These are phyloP conservation scores for Fusarium temperatum DNA, from an alignment of 2,329 filamentous ascomycete species.

Conservation along the genomic window DNA sequence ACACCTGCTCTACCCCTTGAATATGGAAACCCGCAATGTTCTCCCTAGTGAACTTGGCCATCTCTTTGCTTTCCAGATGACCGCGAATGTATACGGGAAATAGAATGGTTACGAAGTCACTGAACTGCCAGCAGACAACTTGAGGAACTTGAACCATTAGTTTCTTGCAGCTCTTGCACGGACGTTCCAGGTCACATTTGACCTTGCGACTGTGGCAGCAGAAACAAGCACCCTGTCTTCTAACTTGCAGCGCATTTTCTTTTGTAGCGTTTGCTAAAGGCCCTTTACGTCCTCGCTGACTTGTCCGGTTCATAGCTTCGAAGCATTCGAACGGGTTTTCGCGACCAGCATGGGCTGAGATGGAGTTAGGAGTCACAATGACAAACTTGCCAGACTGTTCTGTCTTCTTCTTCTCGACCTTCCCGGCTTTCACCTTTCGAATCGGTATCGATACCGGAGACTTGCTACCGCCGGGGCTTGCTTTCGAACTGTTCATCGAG, in stretches of 20 bases:
- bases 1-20: conserved; percentile 52
- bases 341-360: conserved; percentile 59
- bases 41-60: conserved; percentile 58
- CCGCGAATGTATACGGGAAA: conserved; percentile 62
- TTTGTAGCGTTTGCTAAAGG: conserved; percentile 64
- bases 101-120: conserved; percentile 61
- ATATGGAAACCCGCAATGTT: conserved; percentile 58
- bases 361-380: conserved; percentile 63
- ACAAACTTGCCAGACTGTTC: conserved; percentile 59
- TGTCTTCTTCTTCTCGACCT: conserved; percentile 56
- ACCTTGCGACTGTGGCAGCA: conserved; percentile 69
- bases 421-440: conserved; percentile 55
- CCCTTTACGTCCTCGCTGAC: conserved; percentile 65
- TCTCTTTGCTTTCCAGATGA: conserved; percentile 61
- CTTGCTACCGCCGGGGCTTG: conserved; percentile 33
- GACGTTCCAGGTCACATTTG: conserved; percentile 64
- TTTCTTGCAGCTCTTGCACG: conserved; percentile 66
- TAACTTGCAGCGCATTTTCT: conserved; percentile 63
- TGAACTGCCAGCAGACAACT: conserved; percentile 67
- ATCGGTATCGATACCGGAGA: conserved; percentile 48
- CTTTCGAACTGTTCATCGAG: conserved; percentile 43
- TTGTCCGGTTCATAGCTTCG: conserved; percentile 58
- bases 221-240: conserved; percentile 65
- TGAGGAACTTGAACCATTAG: conserved; percentile 60
- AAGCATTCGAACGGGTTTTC: conserved; percentile 65